Evolutionary conservation across 495 filamentous ascomycete genomes (phyloP).

Genomic region (Aspergillus nidulans): DNA sequence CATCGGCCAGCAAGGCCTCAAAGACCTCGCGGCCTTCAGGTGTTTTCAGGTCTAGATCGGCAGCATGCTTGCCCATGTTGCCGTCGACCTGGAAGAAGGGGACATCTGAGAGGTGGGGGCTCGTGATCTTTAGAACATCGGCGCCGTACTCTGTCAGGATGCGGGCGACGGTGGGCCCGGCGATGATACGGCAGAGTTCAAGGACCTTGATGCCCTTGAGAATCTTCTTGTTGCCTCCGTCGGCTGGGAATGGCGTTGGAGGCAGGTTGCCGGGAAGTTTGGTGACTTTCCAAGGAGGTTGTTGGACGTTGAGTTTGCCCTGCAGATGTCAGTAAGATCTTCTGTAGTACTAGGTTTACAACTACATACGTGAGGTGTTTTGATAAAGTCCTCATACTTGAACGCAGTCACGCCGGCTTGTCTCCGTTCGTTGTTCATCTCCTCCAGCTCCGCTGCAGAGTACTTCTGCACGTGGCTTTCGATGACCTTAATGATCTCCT

Average conservation of each 20-base stretch:
- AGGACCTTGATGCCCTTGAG: constrained; percentile 49
- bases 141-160: constrained; percentile 66
- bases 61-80: constrained; percentile 64
- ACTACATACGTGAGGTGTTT: constrained; percentile 53
- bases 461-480: constrained; percentile 61
- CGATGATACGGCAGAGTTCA: constrained; percentile 62
- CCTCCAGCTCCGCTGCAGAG: constrained; percentile 59
- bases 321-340: constrained; percentile 19
- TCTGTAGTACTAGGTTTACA: neutral
- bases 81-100: constrained; percentile 79
- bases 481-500: constrained; percentile 61
- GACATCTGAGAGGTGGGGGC: constrained; percentile 62
- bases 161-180: constrained; percentile 59
- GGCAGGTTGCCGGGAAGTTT: constrained; percentile 43
- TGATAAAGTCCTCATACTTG: constrained; percentile 60
- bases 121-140: constrained; percentile 66
- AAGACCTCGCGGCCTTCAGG: constrained; percentile 51
- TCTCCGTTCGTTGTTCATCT: constrained; percentile 53
- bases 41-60: constrained; percentile 56
- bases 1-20: constrained; percentile 53
- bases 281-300: constrained; percentile 52
- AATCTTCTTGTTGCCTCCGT: constrained; percentile 26
- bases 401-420: constrained; percentile 66
- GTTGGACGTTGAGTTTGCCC: constrained; percentile 44
- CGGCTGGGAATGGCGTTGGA: constrained; percentile 49